phyloP scores from a whole-genome alignment of 2,329 filamentous ascomycete genomes.

The Volutella citrinella region DNA sequence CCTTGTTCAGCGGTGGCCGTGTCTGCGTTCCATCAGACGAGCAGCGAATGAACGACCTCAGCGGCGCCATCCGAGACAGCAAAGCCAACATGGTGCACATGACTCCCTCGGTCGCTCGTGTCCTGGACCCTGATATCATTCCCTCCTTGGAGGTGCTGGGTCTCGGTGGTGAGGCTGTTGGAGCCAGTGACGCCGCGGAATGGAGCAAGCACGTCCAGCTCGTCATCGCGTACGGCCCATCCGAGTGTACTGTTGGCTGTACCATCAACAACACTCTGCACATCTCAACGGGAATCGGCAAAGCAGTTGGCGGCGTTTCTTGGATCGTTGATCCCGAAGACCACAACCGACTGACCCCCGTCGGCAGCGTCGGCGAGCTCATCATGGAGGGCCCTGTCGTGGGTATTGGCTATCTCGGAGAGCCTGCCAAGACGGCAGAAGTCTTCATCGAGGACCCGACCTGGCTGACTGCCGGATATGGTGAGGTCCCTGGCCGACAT shows the following conservation, averaged over 20 bases:
- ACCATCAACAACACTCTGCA: slow-evolving; percentile 44
- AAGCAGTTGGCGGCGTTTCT: slow-evolving; percentile 43
- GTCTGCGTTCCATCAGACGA: slow-evolving; percentile 54
- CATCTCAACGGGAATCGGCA: slow-evolving; percentile 44
- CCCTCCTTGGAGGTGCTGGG: slow-evolving; percentile 45
- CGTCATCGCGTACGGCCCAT: slow-evolving; percentile 52
- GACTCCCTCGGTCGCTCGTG: slow-evolving; percentile 48
- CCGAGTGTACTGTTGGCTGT: slow-evolving; percentile 52
- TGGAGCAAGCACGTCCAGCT: slow-evolving; percentile 47
- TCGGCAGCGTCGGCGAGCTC: slow-evolving; percentile 51
- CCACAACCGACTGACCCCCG: slow-evolving; percentile 43
- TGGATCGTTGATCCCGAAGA: slow-evolving; percentile 51
- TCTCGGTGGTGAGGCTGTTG: slow-evolving; percentile 52
- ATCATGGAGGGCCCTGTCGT: slow-evolving; percentile 58
- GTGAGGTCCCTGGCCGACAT: slow-evolving; percentile 31
- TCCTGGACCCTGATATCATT: slow-evolving; percentile 43
- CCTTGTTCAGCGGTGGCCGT: slow-evolving; percentile 47
- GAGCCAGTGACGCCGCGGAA: slow-evolving; percentile 43
- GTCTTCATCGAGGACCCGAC: slow-evolving; percentile 55
- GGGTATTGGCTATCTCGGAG: slow-evolving; percentile 59
- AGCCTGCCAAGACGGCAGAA: slow-evolving; percentile 53
- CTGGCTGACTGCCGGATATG: slow-evolving; percentile 46
- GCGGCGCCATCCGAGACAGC: slow-evolving; percentile 41
- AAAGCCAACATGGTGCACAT: slow-evolving; percentile 47
- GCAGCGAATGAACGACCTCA: slow-evolving; percentile 49